Evolutionary conservation across 106 monocot species (phyloP), one percentile per base, ranked within the genome.

Genomic region (Chionographis japonica): DNA sequence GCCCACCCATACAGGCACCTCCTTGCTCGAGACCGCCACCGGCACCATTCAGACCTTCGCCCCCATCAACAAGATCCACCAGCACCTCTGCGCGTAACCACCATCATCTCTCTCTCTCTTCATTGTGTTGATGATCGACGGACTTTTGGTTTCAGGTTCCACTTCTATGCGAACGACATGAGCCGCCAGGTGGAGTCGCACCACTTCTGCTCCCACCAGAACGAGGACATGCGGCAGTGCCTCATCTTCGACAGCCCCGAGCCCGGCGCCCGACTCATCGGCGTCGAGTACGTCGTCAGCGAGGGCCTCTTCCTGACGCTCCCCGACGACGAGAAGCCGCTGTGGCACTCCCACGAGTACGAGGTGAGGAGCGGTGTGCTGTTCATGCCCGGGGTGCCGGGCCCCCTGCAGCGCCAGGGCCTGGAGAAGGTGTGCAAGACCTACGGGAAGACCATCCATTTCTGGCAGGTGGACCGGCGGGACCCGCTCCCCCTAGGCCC

Each of bases 331-430:
- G 94, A 94, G 90, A 94, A 94, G 79, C 88, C 71, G 17, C 70
- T 94, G 56, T 91, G 90, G 94, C 94, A 94, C 71, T 90, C 94
- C 13, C 94, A 94, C 65, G 87, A 94, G 83, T 94, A 74, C 85
- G 94, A 94, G 74, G 94, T 94, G 49, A 90, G 87, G 81, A 72
- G 88, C 54, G 94, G 91, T 1, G 42, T 76, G 20, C 76, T 94
- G 37, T 91, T 94, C 88, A 74, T 94, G 54, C 94, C 94, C 0
- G 72, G 72, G 60, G 65, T 94, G 14, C 85, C 94, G 2, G 73
- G 78, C 38, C 2, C 60, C 35, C 62, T 83, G 27, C 74, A 83
- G 77, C 79, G 94, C 58, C 42, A 9, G 16, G 90, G 85, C 50
- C 65, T 94, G 10, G 85, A 85, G 68, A 85, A 85, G 75, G 63